Evolutionary conservation across 768 basidiomycete species (phyloP).

Genomic region (Pseudohyphozyma bogoriensis): DNA sequence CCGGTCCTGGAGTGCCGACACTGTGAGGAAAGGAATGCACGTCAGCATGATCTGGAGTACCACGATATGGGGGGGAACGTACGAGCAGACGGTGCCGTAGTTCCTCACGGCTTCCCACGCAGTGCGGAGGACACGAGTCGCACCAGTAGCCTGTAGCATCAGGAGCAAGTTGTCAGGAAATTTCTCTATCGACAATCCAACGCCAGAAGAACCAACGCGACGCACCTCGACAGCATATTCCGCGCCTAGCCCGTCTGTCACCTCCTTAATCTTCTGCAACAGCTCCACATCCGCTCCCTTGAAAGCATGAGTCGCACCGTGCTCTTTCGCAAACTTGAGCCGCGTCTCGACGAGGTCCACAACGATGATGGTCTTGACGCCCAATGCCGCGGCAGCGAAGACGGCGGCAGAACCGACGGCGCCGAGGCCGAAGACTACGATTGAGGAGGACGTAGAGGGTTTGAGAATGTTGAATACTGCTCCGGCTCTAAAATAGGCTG

Average conservation of each 20-base stretch:
- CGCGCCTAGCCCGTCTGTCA: conserved; percentile 26
- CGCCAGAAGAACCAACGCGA: too few species aligned
- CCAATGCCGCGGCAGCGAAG: conserved; percentile 23
- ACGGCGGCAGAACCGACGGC: conserved; percentile 30
- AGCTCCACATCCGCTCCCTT: conserved; percentile 10
- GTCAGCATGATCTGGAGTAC: background rate
- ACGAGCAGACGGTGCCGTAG: background rate
- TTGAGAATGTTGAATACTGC: conserved; percentile 26
- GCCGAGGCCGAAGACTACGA: conserved; percentile 29
- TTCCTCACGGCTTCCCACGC: background rate
- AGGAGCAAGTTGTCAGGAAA: too few species aligned
- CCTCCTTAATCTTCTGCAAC: conserved; percentile 8
- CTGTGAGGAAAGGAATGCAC: background rate
- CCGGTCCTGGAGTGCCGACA: conserved; percentile 16
- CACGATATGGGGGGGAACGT: background rate
- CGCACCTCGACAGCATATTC: conserved; percentile 28
- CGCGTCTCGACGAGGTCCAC: conserved; percentile 23
- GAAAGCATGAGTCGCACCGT: conserved; percentile 26
- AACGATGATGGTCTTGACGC: conserved; percentile 25
- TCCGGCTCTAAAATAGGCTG: conserved; percentile 4
- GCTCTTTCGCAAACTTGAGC: conserved; percentile 17
- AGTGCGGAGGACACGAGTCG: background rate
- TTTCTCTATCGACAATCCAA: too few species aligned
- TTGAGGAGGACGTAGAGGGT: background rate
- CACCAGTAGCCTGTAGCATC: conserved; percentile 29